A percentile compares a stretch with the other conserved stretches of the same genome.
phyloP scores from a whole-genome alignment of 176 grass and related monocot species.

The Sorghum bicolor region DNA sequence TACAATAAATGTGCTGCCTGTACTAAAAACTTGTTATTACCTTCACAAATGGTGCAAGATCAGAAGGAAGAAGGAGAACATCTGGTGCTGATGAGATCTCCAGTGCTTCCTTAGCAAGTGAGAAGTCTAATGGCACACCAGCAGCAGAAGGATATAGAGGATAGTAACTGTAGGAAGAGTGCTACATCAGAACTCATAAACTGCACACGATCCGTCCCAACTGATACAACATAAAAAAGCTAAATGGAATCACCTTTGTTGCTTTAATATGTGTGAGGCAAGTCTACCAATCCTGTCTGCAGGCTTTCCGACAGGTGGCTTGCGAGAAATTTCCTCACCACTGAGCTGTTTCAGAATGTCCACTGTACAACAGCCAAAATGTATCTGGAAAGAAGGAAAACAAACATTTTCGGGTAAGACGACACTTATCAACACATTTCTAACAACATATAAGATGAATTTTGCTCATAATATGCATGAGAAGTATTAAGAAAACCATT shows the following conservation, averaged over 20 bases:
- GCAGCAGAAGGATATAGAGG: conserved; percentile 73
- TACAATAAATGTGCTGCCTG: not conserved
- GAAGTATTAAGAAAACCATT: not conserved
- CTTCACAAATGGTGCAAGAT: conserved; percentile 94
- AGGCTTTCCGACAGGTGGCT: conserved; percentile 41
- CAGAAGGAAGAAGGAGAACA: conserved; percentile 81
- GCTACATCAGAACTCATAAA: conserved; percentile 19
- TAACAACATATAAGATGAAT: not conserved
- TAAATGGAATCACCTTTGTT: conserved; percentile 56
- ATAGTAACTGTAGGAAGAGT: conserved; percentile 60
- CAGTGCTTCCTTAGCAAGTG: conserved; percentile 71
- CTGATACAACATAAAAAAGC: not conserved
- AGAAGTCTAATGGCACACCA: conserved; percentile 84
- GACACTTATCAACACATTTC: not conserved
- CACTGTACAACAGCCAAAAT: conserved; percentile 82
- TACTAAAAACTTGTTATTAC: conserved; percentile 35
- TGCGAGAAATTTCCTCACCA: conserved; percentile 83
- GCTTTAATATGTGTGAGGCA: conserved; percentile 77
- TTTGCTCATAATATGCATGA: not conserved
- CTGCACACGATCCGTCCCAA: not conserved
- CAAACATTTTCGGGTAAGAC: conserved; percentile 1
- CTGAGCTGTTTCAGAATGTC: conserved; percentile 94
- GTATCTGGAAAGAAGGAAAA: conserved; percentile 47
- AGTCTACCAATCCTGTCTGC: conserved; percentile 69
- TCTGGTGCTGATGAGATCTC: conserved; percentile 66